phyloP scores from a whole-genome alignment of 768 basidiomycete species.

The Ephemerocybe angulata region DNA sequence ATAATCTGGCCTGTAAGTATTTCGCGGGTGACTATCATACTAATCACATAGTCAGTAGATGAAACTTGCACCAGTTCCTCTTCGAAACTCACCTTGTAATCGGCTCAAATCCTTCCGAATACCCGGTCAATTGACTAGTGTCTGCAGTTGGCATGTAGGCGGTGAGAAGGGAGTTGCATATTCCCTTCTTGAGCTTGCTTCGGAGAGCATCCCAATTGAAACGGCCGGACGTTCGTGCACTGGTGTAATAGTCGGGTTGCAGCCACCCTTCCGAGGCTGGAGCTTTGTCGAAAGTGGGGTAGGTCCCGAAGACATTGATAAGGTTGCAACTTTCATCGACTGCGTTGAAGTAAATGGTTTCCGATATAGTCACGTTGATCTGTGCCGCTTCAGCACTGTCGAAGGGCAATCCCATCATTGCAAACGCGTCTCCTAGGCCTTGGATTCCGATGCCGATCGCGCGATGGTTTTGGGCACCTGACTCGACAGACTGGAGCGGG shows the following conservation, averaged over 20 bases:
- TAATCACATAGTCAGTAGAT: background rate
- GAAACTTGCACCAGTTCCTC: background rate
- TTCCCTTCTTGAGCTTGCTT: background rate
- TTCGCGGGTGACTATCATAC: background rate
- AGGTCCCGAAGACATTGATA: constrained; percentile 64
- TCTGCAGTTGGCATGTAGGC: background rate
- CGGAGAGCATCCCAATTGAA: background rate
- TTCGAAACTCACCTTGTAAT: background rate
- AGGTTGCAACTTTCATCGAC: constrained; percentile 66
- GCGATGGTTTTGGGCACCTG: constrained; percentile 77
- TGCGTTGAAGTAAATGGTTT: constrained; percentile 82
- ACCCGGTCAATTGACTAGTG: background rate
- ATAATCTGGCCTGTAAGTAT: background rate
- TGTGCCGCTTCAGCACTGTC: constrained; percentile 64
- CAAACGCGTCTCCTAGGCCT: constrained; percentile 81
- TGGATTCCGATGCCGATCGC: constrained; percentile 83
- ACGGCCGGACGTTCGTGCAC: background rate
- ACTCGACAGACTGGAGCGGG: constrained; percentile 47
- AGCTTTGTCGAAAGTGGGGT: constrained; percentile 65
- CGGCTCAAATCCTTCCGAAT: background rate
- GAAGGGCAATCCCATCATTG: constrained; percentile 79
- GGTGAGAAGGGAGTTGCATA: background rate
- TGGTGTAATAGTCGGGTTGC: background rate
- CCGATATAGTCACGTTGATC: constrained; percentile 78
- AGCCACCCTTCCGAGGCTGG: constrained; percentile 24